Evolutionary conservation across 1,284 basidiomycete genomes (phyloP).

Genomic region (Rhodotorula sp.): DNA sequence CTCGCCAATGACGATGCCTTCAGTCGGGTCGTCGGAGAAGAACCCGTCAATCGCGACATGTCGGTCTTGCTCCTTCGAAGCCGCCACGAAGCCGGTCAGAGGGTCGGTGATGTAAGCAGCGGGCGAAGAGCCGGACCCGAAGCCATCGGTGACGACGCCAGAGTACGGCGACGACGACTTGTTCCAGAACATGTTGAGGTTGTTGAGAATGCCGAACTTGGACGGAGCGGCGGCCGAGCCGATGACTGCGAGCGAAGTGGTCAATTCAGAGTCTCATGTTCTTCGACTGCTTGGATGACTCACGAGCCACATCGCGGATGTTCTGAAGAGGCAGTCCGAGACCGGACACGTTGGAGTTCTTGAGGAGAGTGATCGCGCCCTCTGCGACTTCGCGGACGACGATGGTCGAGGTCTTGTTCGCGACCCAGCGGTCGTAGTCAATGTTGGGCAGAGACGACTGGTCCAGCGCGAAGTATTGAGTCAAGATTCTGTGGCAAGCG

Average conservation of each 20-base stretch:
- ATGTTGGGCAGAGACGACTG: constrained; percentile 37
- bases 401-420: constrained; percentile 58
- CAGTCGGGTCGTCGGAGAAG: not conserved
- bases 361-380: constrained; percentile 69
- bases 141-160: constrained; percentile 11
- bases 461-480: constrained; percentile 42
- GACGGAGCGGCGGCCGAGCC: constrained; percentile 49
- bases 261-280: not conserved
- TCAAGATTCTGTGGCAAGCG: constrained; percentile 37
- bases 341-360: constrained; percentile 54
- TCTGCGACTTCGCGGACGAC: constrained; percentile 64
- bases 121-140: constrained; percentile 1
- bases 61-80: constrained; percentile 1
- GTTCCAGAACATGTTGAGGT: constrained; percentile 3
- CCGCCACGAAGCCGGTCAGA: not conserved
- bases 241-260: constrained; percentile 46
- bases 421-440: constrained; percentile 49
- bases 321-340: constrained; percentile 60
- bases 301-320: constrained; percentile 37
- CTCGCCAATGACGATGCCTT: constrained; percentile 2
- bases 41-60: constrained; percentile 15
- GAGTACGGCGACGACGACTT: not conserved
- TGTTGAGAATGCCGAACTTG: constrained; percentile 12
- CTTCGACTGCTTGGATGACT: not conserved
- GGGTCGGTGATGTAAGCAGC: constrained; percentile 5